These are phyloP conservation scores for Diaporthe destruens DNA, from an alignment of 2,329 filamentous ascomycete species.

Conservation along the genomic window DNA sequence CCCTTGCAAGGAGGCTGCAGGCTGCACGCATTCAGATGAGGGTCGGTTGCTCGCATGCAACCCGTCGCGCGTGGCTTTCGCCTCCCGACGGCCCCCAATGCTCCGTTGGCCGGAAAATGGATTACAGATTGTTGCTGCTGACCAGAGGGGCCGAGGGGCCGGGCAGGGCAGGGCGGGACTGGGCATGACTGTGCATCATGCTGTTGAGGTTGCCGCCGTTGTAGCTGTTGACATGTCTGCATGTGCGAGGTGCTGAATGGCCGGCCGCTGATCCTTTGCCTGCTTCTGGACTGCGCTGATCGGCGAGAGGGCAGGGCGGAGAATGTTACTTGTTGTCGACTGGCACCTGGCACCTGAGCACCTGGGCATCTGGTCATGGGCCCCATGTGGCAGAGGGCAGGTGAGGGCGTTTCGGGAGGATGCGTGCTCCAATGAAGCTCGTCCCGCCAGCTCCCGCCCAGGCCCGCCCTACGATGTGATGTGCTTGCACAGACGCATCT, in stretches of 20 bases:
- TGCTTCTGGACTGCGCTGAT: constrained; percentile 17
- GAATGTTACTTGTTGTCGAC: no score
- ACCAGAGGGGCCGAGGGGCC: neutral
- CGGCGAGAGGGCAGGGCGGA: constrained; percentile 2
- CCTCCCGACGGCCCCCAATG: constrained; percentile 25
- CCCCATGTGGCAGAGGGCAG: constrained; percentile 29
- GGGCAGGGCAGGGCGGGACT: neutral
- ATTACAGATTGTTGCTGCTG: neutral
- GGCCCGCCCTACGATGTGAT: constrained; percentile 17
- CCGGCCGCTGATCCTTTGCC: constrained; percentile 12
- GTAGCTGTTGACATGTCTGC: neutral
- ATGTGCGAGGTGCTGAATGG: neutral
- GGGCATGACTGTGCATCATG: neutral
- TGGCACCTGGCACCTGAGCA: no score
- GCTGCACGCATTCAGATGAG: constrained; percentile 5
- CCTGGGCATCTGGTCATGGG: neutral
- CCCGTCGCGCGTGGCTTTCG: constrained; percentile 17
- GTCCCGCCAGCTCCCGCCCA: constrained; percentile 5
- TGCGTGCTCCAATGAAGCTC: constrained; percentile 24
- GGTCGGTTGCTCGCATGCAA: neutral
- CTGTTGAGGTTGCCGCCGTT: neutral
- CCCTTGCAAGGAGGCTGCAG: neutral
- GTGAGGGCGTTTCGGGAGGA: constrained; percentile 28
- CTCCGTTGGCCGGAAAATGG: neutral
- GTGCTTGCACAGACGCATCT: constrained; percentile 27